A percentile compares a stretch with the other conserved stretches of the same genome.
phyloP scores from a whole-genome alignment of 2,329 filamentous ascomycete species.

The Xylaria polymorpha region DNA sequence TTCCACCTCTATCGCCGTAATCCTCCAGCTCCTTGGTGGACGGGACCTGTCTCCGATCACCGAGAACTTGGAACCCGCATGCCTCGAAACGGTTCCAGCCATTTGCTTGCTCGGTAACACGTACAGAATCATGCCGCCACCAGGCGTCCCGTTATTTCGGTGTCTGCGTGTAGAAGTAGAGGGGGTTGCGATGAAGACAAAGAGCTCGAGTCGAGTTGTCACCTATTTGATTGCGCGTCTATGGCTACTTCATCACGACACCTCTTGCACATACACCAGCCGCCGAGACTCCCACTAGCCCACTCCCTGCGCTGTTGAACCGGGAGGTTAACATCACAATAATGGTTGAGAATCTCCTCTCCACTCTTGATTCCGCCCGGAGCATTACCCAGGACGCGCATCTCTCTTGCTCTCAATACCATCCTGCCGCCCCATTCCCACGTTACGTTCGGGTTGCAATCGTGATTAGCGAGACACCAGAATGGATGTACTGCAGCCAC shows the following conservation, averaged over 20 bases:
- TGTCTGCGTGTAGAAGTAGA: slow-evolving; percentile 17
- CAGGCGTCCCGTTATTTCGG: slow-evolving; percentile 33
- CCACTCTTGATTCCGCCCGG: slow-evolving; percentile 76
- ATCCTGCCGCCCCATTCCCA: slow-evolving; percentile 93
- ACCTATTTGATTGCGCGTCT: slow-evolving; percentile 37
- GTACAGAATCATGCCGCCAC: slow-evolving; percentile 46
- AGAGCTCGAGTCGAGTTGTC: slow-evolving; percentile 20
- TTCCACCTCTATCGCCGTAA: slow-evolving; percentile 12
- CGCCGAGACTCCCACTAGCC: slow-evolving; percentile 87
- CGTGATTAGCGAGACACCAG: slow-evolving; percentile 97
- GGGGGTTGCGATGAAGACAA: slow-evolving; percentile 1
- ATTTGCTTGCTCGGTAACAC: slow-evolving; percentile 40
- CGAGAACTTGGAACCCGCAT: slow-evolving; percentile 8
- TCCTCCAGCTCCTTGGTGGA: slow-evolving; percentile 15
- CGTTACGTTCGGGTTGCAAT: slow-evolving; percentile 91
- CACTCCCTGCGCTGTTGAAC: slow-evolving; percentile 88
- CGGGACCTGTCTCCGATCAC: slow-evolving; percentile 7
- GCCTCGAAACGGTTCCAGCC: slow-evolving; percentile 10
- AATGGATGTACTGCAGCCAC: slow-evolving; percentile 93
- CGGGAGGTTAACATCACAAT: slow-evolving; percentile 84
- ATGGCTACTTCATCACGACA: slow-evolving; percentile 76
- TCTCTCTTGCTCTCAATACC: slow-evolving; percentile 72
- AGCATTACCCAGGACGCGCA: slow-evolving; percentile 63
- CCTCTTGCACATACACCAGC: slow-evolving; percentile 85
- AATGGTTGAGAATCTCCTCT: slow-evolving; percentile 92